Evolutionary conservation across 371 early-diverging fungal species (phyloP).

Genomic region (Rhizopus sp.): DNA sequence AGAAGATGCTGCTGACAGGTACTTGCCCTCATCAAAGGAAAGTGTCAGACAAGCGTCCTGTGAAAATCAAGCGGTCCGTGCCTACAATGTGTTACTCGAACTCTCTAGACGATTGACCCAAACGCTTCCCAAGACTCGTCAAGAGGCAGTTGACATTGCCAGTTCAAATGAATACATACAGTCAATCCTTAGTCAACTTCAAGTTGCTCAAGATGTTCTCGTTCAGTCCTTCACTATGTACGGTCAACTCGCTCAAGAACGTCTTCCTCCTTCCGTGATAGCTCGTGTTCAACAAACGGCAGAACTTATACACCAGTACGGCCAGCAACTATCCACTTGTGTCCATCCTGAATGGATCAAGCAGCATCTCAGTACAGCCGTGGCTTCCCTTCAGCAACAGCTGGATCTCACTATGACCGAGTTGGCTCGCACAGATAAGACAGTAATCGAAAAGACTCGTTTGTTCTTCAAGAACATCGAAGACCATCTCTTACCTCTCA

Average conservation of each 20-base stretch:
- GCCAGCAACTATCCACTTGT: slow-evolving; percentile 25
- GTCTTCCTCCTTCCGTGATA: slow-evolving; percentile 31
- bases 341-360: slow-evolving; percentile 52
- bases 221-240: slow-evolving; percentile 30
- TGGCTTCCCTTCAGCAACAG: slow-evolving; percentile 48
- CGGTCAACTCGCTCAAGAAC: slow-evolving; percentile 30
- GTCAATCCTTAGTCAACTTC: slow-evolving; percentile 23
- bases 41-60: slow-evolving; percentile 9
- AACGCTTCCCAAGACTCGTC: slow-evolving; percentile 33
- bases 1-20: slow-evolving; percentile 51
- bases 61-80: slow-evolving; percentile 38
- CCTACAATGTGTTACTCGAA: slow-evolving; percentile 33
- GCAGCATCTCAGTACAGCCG: slow-evolving; percentile 38
- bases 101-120: slow-evolving; percentile 37
- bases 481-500: slow-evolving; percentile 55
- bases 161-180: slow-evolving; percentile 25
- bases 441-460: slow-evolving; percentile 52
- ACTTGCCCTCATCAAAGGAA: slow-evolving; percentile 44
- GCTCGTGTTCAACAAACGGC: slow-evolving; percentile 27
- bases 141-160: slow-evolving; percentile 26
- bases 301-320: slow-evolving; percentile 11
- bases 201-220: slow-evolving; percentile 32
- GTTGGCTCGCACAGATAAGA: slow-evolving; percentile 48
- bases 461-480: slow-evolving; percentile 48
- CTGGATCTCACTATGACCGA: slow-evolving; percentile 43